Base-by-base conservation (phyloP, 2,329 filamentous ascomycete genomes). In the Fusarium sp. region DNA sequence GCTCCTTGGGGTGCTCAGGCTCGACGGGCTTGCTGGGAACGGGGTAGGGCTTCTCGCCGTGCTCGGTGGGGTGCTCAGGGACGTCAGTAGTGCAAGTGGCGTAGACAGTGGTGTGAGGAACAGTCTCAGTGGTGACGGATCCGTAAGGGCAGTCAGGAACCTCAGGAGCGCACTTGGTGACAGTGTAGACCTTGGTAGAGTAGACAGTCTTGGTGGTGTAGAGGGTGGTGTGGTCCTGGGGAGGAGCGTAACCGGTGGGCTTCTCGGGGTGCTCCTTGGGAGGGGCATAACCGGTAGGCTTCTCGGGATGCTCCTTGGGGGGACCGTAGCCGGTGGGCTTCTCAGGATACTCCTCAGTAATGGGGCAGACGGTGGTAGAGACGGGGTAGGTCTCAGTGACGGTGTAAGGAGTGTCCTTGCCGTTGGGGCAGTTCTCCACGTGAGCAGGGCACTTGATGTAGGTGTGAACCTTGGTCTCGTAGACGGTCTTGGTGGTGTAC, bases 381-480 rank as follows among this genome's bases (percentile, higher is more conserved):
- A 66, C 50, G 37, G 57, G 62, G 37, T 53, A 31, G 15, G 57
- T 63, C 57, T 63, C 48, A 35, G 63, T 65, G 31, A 53, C 59
- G 44, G 63, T 43, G 9, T 53, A 56, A 9, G 31, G 31, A 7
- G 9, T 11, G 9, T 32, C 31, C 6, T 32, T 10, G 31, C 62
- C 62, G 52, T 57, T 49, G 6, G 65, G 65, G 62, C 65, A 79
- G 43, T 79, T 67, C 9, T 77, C 80, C 41, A 54, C 49, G 38
- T 45, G 47, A 9, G 63, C 14, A 41, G 61, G 50, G 42, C 57
- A 63, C 45, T 65, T 49, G 45, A 56, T 52, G 49, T 63, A 19
- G 10, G 62, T 67, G 51, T 56, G 61, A 13, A 57, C 53, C 36
- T 57, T 50, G 19, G 58, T 63, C 6, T 39, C 33, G 57, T 65